Evolutionary conservation across 2,329 filamentous ascomycete species (phyloP).

Genomic region (Ambrosiella beaveri): DNA sequence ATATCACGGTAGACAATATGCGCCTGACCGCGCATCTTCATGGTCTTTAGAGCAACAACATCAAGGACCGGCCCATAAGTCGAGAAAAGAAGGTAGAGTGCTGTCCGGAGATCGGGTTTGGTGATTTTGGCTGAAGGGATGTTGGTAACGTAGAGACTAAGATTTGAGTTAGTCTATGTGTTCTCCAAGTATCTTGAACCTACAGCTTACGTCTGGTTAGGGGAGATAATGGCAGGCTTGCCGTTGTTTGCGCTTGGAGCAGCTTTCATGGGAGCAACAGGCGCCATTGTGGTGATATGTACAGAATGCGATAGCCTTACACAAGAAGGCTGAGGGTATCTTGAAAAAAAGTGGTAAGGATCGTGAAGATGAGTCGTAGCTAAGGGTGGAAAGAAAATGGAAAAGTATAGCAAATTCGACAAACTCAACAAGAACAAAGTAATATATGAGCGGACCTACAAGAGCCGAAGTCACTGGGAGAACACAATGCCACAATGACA

Average conservation of each 20-base stretch:
- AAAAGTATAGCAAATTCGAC: neutral
- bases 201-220: conserved; percentile 55
- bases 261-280: conserved; percentile 5
- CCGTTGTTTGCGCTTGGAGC: conserved; percentile 14
- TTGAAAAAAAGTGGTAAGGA: conserved; percentile 9
- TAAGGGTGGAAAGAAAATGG: neutral
- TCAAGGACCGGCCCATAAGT: conserved; percentile 88
- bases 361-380: neutral
- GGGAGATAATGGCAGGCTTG: conserved; percentile 39
- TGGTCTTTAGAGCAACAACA: conserved; percentile 73
- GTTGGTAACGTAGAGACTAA: conserved; percentile 74
- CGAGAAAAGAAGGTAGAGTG: conserved; percentile 83
- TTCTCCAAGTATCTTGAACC: too few species aligned
- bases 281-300: conserved; percentile 6
- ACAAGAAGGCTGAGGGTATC: conserved; percentile 12
- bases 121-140: conserved; percentile 73
- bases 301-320: conserved; percentile 17
- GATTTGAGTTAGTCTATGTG: too few species aligned
- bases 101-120: conserved; percentile 71
- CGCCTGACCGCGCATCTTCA: conserved; percentile 89
- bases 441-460: neutral
- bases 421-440: too few species aligned
- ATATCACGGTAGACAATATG: conserved; percentile 82
- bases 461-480: neutral
- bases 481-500: neutral